Percentiles rank a stretch among this genome's conserved stretches.
Evolutionary conservation across 805 yeast genomes (phyloP).

Genomic region (Cyberlindnera subsufficiens): DNA sequence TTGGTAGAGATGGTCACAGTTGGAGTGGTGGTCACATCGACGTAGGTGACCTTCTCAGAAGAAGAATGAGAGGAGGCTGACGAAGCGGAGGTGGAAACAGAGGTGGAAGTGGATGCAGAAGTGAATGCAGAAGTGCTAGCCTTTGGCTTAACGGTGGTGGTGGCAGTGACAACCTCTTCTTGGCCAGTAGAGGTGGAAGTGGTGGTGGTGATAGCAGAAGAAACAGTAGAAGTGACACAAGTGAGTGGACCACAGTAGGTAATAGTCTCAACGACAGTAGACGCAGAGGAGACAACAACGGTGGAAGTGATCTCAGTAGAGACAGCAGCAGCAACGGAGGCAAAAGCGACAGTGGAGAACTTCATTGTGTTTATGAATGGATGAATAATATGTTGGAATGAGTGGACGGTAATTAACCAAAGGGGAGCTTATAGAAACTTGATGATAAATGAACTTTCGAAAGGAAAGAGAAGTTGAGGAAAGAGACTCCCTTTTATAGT

Average conservation of each 20-base stretch:
- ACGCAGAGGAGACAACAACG: conserved; percentile 7
- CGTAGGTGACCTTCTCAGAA: conserved; percentile 34
- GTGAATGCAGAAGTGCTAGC: conserved; percentile 1
- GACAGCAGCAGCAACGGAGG: conserved; percentile 20
- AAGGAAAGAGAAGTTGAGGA: not conserved
- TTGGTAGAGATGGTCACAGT: conserved; percentile 33
- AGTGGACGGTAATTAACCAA: conserved; percentile 14
- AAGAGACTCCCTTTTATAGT: not conserved
- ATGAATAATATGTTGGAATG: conserved; percentile 8
- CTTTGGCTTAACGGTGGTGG: conserved; percentile 12
- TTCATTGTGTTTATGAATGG: conserved; percentile 17
- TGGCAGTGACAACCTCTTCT: conserved; percentile 16
- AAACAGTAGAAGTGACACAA: conserved; percentile 18
- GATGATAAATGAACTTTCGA: not conserved
- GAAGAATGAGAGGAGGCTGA: conserved; percentile 28
- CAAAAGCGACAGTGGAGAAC: conserved; percentile 20
- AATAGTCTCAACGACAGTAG: conserved; percentile 21
- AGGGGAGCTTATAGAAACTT: not conserved
- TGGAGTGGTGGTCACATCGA: conserved; percentile 31
- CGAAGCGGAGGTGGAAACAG: conserved; percentile 19
- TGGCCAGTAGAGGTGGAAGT: conserved; percentile 17
- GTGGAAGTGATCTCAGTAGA: conserved; percentile 20
- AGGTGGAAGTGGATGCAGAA: conserved; percentile 1
- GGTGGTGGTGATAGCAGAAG: conserved; percentile 17
- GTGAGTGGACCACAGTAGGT: conserved; percentile 22